phyloP scores from a whole-genome alignment of 202 grass and related monocot genomes.

The Carex arenaria region DNA sequence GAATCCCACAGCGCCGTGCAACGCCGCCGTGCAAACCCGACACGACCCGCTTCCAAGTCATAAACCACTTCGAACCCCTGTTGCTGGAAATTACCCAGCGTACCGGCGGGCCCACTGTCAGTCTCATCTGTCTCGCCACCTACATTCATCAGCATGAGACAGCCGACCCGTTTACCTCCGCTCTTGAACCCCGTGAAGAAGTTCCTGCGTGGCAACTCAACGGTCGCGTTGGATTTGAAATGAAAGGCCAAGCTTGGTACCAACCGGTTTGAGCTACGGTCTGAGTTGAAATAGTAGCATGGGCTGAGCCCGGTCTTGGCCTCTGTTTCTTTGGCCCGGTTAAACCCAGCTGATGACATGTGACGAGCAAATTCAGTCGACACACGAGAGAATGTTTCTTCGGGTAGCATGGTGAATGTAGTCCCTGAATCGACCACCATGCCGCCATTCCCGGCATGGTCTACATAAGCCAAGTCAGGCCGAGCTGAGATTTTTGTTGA shows the following conservation, averaged over 20 bases:
- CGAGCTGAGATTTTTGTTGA: conserved; percentile 25
- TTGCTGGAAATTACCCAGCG: conserved; percentile 94
- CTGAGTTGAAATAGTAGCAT: conserved; percentile 37
- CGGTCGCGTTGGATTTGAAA: conserved; percentile 65
- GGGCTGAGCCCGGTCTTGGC: conserved; percentile 47
- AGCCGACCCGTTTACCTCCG: conserved; percentile 39
- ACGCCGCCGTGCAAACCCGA: conserved; percentile 76
- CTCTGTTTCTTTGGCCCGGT: conserved; percentile 34
- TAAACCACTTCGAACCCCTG: conserved; percentile 94
- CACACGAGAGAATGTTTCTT: conserved; percentile 49
- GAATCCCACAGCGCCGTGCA: conserved; percentile 75
- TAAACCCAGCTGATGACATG: conserved; percentile 53
- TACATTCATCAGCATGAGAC: conserved; percentile 76
- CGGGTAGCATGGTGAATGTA: conserved; percentile 93
- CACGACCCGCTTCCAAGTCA: conserved; percentile 60
- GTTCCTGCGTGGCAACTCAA: conserved; percentile 66
- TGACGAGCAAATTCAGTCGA: conserved; percentile 40
- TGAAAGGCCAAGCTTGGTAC: conserved; percentile 60
- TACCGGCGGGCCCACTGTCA: conserved; percentile 58
- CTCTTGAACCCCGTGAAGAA: conserved; percentile 86
- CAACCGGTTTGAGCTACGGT: conserved; percentile 23
- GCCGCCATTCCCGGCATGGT: conserved; percentile 69
- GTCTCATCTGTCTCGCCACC: conserved; percentile 28
- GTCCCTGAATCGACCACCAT: conserved; percentile 92
- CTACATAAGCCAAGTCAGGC: conserved; percentile 38